Percentiles rank a stretch among this genome's conserved stretches.
phyloP scores from a whole-genome alignment of 139 green algal species.

The Chlorella sp. region DNA sequence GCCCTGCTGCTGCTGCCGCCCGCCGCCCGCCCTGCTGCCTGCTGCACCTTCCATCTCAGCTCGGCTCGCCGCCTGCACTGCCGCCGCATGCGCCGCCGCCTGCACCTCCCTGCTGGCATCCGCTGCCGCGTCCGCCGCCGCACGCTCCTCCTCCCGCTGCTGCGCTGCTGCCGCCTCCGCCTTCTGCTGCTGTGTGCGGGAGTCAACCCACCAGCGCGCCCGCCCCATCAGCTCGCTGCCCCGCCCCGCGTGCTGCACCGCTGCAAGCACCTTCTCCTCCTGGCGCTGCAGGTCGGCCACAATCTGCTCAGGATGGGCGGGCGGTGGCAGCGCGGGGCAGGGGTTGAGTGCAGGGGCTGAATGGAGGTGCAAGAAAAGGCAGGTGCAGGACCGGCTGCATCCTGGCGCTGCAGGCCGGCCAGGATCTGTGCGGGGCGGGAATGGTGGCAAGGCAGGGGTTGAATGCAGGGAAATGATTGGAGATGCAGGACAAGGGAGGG shows the following conservation, averaged over 20 bases:
- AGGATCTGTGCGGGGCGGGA: too few relatives aligned
- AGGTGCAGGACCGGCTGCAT: too few relatives aligned
- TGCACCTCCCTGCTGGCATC: background rate
- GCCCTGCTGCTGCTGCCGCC: background rate
- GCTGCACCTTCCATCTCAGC: background rate
- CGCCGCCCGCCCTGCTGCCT: too few relatives aligned
- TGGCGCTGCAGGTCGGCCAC: slow-evolving; percentile 32
- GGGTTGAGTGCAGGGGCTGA: too few relatives aligned
- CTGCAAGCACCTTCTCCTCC: slow-evolving; percentile 2
- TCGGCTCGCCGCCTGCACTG: slow-evolving; percentile 34
- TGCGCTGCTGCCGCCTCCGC: background rate
- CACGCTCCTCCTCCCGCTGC: background rate
- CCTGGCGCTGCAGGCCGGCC: too few relatives aligned
- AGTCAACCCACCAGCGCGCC: slow-evolving; percentile 16
- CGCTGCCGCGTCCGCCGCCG: background rate
- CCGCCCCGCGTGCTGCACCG: slow-evolving; percentile 9
- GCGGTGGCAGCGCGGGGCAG: background rate
- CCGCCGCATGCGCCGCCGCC: slow-evolving; percentile 17
- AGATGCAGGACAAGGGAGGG: too few relatives aligned
- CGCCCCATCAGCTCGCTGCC: slow-evolving; percentile 19
- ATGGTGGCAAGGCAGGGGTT: too few relatives aligned
- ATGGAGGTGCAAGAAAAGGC: too few relatives aligned
- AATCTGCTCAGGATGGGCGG: slow-evolving; percentile 3
- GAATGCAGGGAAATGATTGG: too few relatives aligned
- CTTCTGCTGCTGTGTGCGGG: background rate